Conservation (phyloP, 2,329 filamentous ascomycete species). For the Neurospora sp. region DNA sequence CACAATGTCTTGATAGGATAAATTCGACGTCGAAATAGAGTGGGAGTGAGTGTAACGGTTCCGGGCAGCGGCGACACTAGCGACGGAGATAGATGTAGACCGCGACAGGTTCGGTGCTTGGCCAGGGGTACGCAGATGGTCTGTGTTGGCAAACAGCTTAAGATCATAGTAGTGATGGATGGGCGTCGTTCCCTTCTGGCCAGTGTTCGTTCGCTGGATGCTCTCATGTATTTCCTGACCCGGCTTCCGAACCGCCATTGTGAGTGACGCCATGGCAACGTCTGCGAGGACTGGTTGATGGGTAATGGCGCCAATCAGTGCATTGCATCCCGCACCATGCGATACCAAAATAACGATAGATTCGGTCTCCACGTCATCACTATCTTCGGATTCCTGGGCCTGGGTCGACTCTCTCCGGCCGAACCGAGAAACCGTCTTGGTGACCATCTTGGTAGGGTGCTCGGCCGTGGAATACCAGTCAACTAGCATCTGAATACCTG, state of each 20-base stretch:
- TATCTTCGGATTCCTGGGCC: slow-evolving; percentile 23
- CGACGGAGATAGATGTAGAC: slow-evolving; percentile 22
- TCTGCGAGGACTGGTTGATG: slow-evolving; percentile 87
- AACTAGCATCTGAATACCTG: slow-evolving; percentile 67
- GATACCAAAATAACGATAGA: slow-evolving; percentile 81
- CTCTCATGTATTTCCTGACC: slow-evolving; percentile 23
- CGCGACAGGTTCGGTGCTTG: slow-evolving; percentile 24
- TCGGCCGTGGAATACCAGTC: slow-evolving; percentile 65
- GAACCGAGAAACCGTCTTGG: slow-evolving; percentile 26
- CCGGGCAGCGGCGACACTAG: slow-evolving; percentile 22
- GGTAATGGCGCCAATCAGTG: slow-evolving; percentile 82
- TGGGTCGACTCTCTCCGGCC: slow-evolving; percentile 20
- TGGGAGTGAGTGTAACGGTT: slow-evolving; percentile 34
- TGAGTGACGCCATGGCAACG: slow-evolving; percentile 81
- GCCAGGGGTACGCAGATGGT: slow-evolving; percentile 50
- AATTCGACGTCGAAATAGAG: slow-evolving; percentile 20
- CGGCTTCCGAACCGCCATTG: slow-evolving; percentile 65
- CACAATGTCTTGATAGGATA: slow-evolving; percentile 14
- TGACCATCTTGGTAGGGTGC: slow-evolving; percentile 40
- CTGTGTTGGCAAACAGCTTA: slow-evolving; percentile 61
- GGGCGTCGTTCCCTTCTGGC: slow-evolving; percentile 18
- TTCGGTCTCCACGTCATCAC: slow-evolving; percentile 53
- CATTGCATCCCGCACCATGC: slow-evolving; percentile 93
- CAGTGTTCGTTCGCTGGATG: slow-evolving; percentile 2
- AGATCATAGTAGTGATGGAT: slow-evolving; percentile 61